Evolutionary conservation across 1,284 basidiomycete species (phyloP).

Genomic region (Volvariella volvacea): DNA sequence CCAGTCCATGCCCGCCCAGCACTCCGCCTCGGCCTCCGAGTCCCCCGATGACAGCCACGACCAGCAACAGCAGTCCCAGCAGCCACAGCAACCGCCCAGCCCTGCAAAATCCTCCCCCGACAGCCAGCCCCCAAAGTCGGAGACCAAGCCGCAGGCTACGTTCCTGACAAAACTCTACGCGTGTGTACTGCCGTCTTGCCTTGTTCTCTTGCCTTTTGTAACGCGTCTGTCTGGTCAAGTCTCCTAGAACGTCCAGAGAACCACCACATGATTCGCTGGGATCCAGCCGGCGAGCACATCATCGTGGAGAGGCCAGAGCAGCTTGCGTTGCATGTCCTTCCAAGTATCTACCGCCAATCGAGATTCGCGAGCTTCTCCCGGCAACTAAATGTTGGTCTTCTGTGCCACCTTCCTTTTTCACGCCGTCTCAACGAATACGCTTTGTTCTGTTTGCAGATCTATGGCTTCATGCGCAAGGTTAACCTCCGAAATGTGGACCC

Average conservation of each 20-base stretch:
- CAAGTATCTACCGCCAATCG: conserved; percentile 86
- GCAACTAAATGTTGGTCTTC: conserved; percentile 77
- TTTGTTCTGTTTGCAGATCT: conserved; percentile 61
- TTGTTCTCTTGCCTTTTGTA: neutral
- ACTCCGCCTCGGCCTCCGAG: conserved; percentile 33
- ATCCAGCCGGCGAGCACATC: conserved; percentile 83
- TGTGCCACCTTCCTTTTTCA: conserved; percentile 26
- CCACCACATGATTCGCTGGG: conserved; percentile 91
- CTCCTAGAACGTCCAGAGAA: conserved; percentile 81
- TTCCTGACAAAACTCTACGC: conserved; percentile 91
- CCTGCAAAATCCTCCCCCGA: conserved; percentile 37
- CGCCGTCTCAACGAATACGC: conserved; percentile 16
- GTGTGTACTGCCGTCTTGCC: conserved; percentile 38
- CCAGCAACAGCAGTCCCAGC: conserved; percentile 7
- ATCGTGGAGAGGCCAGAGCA: conserved; percentile 88
- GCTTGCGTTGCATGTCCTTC: conserved; percentile 82
- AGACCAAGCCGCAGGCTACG: conserved; percentile 78
- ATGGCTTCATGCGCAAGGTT: conserved; percentile 93
- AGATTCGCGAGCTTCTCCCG: conserved; percentile 91
- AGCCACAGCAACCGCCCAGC: conserved; percentile 25
- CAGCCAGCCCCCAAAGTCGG: conserved; percentile 47
- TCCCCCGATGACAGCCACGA: conserved; percentile 46
- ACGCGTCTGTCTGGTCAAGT: conserved; percentile 25
- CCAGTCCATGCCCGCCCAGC: conserved; percentile 34
- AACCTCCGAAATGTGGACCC: conserved; percentile 88